Percentiles rank a stretch among this genome's conserved stretches.
Evolutionary conservation across 2,329 filamentous ascomycete genomes (phyloP).

Genomic region (Diaporthe batatas): DNA sequence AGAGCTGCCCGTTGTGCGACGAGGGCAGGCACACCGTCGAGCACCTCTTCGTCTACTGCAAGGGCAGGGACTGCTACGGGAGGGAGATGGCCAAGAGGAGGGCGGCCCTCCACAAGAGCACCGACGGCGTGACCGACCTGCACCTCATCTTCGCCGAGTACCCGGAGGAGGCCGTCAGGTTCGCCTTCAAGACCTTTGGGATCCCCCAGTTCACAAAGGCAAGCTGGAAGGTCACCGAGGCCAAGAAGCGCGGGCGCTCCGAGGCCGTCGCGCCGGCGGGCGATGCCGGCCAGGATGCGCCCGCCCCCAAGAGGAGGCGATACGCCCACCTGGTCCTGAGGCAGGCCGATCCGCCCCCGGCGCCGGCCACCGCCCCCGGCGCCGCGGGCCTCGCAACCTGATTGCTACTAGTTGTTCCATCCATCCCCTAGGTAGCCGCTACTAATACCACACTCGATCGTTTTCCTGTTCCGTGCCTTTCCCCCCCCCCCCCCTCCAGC

Average conservation of each 20-base stretch:
- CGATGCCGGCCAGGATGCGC: neutral
- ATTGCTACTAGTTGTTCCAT: too few relatives aligned
- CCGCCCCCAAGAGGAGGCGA: neutral
- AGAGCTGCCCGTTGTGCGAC: neutral
- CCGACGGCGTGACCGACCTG: neutral
- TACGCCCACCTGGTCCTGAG: neutral
- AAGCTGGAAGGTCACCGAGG: neutral
- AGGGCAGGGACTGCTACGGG: neutral
- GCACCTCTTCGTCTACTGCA: slow-evolving; percentile 17
- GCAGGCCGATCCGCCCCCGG: too few relatives aligned
- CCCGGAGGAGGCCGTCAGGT: slow-evolving; percentile 4
- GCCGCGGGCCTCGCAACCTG: too few relatives aligned
- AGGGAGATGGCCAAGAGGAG: neutral
- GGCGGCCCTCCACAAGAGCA: neutral
- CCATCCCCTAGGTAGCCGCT: too few relatives aligned
- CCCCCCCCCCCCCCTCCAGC: neutral
- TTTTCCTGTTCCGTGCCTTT: too few relatives aligned
- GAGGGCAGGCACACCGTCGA: neutral
- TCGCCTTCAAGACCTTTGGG: slow-evolving; percentile 6
- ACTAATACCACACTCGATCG: too few relatives aligned
- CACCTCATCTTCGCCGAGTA: neutral
- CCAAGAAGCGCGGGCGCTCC: neutral
- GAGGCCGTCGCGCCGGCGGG: neutral
- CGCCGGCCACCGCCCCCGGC: too few relatives aligned
- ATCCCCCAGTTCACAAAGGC: slow-evolving; percentile 18